These are phyloP conservation scores for Penicillium ucsense DNA, from an alignment of 495 filamentous ascomycete species.

Conservation along the genomic window DNA sequence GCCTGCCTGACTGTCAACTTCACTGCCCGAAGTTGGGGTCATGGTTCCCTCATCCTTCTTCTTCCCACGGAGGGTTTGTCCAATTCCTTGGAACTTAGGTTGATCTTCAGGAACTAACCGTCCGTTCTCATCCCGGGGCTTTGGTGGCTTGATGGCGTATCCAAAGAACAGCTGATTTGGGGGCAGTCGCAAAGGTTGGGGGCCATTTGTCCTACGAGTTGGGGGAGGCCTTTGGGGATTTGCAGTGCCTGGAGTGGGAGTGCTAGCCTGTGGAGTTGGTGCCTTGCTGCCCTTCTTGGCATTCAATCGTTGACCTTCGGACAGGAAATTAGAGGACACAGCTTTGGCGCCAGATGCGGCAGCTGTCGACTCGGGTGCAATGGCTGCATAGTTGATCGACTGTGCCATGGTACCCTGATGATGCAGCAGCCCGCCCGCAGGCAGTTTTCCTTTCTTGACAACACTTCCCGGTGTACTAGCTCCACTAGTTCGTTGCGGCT, in stretches of 20 bases:
- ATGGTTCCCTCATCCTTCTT: constrained; percentile 39
- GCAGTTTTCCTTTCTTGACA: constrained; percentile 42
- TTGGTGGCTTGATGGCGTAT: constrained; percentile 80
- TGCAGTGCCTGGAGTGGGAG: constrained; percentile 60
- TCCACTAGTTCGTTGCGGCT: constrained; percentile 53
- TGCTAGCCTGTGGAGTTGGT: constrained; percentile 70
- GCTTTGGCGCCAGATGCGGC: constrained; percentile 52
- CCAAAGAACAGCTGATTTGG: constrained; percentile 93
- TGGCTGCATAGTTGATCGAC: constrained; percentile 92
- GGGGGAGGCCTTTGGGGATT: constrained; percentile 43
- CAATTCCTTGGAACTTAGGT: constrained; percentile 75
- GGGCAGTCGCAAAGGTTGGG: constrained; percentile 76
- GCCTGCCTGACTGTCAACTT: constrained; percentile 21
- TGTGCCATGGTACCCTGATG: constrained; percentile 90
- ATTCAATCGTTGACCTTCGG: constrained; percentile 64
- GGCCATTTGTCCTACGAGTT: constrained; percentile 55
- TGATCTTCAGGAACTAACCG: constrained; percentile 50
- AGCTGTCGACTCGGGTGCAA: constrained; percentile 65
- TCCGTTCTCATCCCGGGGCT: constrained; percentile 66
- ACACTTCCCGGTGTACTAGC: constrained; percentile 62
- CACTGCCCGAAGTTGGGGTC: constrained; percentile 28
- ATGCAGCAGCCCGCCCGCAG: constrained; percentile 63
- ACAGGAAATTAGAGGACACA: constrained; percentile 68
- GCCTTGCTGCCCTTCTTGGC: constrained; percentile 72
- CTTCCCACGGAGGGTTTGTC: constrained; percentile 70